Percentiles rank a stretch among this genome's conserved stretches.
These are phyloP conservation scores for Carex parvula DNA, from an alignment of 176 grass and related monocot genomes.

Conservation along the genomic window DNA sequence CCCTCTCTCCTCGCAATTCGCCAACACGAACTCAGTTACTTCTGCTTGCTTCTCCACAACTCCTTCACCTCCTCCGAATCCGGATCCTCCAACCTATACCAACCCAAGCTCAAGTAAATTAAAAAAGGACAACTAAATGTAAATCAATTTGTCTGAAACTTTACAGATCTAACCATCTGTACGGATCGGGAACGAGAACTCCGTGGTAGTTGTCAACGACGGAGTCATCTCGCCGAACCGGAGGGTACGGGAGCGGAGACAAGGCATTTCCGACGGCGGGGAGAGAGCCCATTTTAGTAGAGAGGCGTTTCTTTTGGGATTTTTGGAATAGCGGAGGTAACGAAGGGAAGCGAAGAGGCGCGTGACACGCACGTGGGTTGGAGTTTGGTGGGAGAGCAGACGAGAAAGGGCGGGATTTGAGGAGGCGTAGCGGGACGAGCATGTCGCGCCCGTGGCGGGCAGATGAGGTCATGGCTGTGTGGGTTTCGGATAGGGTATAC, in stretches of 20 bases:
- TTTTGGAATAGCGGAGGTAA: neutral
- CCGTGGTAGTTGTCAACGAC: slow-evolving; percentile 62
- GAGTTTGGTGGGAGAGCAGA: neutral
- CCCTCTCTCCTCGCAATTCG: slow-evolving; percentile 49
- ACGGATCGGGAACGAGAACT: slow-evolving; percentile 59
- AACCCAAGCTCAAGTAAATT: neutral
- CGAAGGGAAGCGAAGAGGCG: neutral
- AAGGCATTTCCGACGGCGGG: slow-evolving; percentile 20
- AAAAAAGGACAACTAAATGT: neutral
- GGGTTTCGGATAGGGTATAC: neutral
- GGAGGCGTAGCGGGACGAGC: slow-evolving; percentile 4
- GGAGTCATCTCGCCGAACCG: slow-evolving; percentile 54
- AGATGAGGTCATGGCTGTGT: neutral
- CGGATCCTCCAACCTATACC: slow-evolving; percentile 78
- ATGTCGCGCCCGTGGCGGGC: neutral
- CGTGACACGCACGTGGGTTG: neutral
- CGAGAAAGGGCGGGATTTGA: slow-evolving; percentile 9
- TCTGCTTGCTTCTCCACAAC: slow-evolving; percentile 66
- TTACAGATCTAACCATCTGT: slow-evolving; percentile 53
- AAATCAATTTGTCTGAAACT: neutral
- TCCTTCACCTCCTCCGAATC: slow-evolving; percentile 84
- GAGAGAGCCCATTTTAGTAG: slow-evolving; percentile 45
- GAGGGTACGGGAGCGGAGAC: slow-evolving; percentile 45
- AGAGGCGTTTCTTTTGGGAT: neutral
- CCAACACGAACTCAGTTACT: slow-evolving; percentile 57